Base-by-base conservation (phyloP, 129 eudicot genomes). In the Tagetes patula region DNA sequence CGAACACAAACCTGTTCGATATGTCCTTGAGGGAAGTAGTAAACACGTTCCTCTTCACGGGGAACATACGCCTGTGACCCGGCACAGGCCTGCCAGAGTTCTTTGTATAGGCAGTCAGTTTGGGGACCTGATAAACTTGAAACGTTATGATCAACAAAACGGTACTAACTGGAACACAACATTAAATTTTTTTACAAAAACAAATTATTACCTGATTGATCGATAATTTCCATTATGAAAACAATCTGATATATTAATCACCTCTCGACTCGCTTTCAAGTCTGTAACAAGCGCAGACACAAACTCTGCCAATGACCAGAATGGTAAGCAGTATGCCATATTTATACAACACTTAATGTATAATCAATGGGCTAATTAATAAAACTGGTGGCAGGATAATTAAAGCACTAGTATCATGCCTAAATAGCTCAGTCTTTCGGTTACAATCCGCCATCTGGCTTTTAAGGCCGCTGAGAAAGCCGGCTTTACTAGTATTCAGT, bases 21-120 rank as follows among this genome's bases (percentile, higher is more conserved):
- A 75, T 92, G 98, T 14, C 98, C 98, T 77, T 92, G 88, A 2
- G 98, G 98, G 71, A 92, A 89, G 72, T 92, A 92, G 66, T 89
- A 92, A 65, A 87, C 95, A 2, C 92, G 78, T 71, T 89, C 98
- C 14, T 90, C 98, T 79, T 85, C 86, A 79, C 89, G 82, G 33
- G 98, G 98, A 64, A 92, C 89, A 46, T 46, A 82, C 56, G 82
- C 96, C 52, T 80, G 89, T 30, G 96, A 91, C 39, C 98, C 96
- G 65, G 96, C 98, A 76, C 96, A 89, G 48, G 92, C 88, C 84
- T 87, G 86, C 98, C 95, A 87, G 6, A 92, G 80, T 74, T 92
- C 89, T 81, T 85, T 92, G 75, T 76, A 82, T 65, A 87, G 36
- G 43, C 82, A 86, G 33, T 82, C 91, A 67, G 70, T 69, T 39